Percentiles rank a stretch among this genome's conserved stretches.
These are phyloP conservation scores for Penicillium tannophilum DNA, from an alignment of 495 filamentous ascomycete species.

Conservation along the genomic window DNA sequence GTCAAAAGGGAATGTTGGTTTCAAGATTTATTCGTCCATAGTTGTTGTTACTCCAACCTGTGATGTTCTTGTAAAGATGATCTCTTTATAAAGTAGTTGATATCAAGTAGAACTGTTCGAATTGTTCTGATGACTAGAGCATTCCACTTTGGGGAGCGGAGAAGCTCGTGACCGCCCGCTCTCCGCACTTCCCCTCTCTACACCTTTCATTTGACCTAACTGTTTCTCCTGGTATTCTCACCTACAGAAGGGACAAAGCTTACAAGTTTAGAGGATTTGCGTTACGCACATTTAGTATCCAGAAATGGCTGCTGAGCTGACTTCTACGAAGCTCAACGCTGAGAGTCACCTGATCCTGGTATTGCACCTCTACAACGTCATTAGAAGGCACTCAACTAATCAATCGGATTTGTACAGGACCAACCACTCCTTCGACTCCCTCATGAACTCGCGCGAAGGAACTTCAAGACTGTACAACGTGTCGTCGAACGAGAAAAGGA, in stretches of 20 bases:
- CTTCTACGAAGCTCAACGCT: slow-evolving; percentile 69
- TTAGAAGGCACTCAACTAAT: slow-evolving; percentile 18
- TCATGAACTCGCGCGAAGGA: slow-evolving; percentile 86
- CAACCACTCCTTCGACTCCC: slow-evolving; percentile 93
- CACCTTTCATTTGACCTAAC: not conserved
- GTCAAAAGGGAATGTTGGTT: slow-evolving; percentile 46
- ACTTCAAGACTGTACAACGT: slow-evolving; percentile 86
- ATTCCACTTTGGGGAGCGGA: not conserved
- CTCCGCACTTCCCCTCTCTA: slow-evolving; percentile 30
- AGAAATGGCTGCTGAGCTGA: slow-evolving; percentile 53
- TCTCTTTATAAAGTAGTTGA: not conserved
- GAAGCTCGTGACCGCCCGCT: slow-evolving; percentile 10
- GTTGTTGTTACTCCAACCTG: slow-evolving; percentile 4
- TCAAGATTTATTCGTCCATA: slow-evolving; percentile 24
- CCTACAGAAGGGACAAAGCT: no score
- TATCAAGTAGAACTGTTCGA: not conserved
- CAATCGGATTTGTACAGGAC: slow-evolving; percentile 59
- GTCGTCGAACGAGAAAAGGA: slow-evolving; percentile 77
- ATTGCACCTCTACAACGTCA: slow-evolving; percentile 23
- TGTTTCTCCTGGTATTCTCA: not conserved
- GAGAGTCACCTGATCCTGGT: slow-evolving; percentile 74
- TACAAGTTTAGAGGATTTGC: not conserved
- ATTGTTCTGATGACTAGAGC: not conserved
- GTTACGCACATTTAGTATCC: not conserved
- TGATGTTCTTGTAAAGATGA: not conserved